Evolutionary conservation across 1,284 basidiomycete genomes (phyloP), one percentile per base, ranked within the genome.

Genomic region (Tetrapyrgos nigripes): DNA sequence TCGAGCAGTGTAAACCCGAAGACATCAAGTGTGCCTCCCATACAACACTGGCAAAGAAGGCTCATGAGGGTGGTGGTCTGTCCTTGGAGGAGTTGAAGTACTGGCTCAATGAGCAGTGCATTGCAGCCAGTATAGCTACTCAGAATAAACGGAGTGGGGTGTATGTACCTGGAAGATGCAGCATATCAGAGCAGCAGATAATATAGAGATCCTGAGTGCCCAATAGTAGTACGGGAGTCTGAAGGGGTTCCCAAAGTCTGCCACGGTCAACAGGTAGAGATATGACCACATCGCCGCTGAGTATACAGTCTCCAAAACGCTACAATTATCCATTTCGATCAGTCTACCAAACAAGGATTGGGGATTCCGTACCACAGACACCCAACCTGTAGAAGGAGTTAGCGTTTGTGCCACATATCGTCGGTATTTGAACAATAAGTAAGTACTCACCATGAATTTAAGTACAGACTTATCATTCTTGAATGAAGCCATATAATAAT

Each of bases 31-130:
- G 66, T 19, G 64, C 69, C 1, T 64, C 66, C 3, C 66, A 68
- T 1, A 73, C 67, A 3, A 70, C 66, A 2, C 63, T 76, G 2
- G 73, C 70, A 0, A 64, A 67, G 53, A 73, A 74, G 57, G 66
- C 65, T 11, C 72, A 75, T 48, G 64, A 71, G 19, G 67, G 67
- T 0, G 57, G 46, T 0, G 73, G 72, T 0, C 62, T 74, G 0
- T 60, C 68, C 1, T 33, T 71, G 1, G 68, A 73, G 3, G 66
- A 71, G 61, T 60, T 77, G 0, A 57, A 67, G 35, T 59, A 68
- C 33, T 13, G 55, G 14, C 62, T 74, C 10, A 74, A 77, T 51
- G 64, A 69, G 2, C 56, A 73, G 45, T 74, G 73, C 48, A 31
- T 66, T 1, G 59, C 50, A 4, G 52, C 64, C 0, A 70, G 74